phyloP scores from a whole-genome alignment of 192 early-diverging fungal species.

The Ambispora gerdemannii region DNA sequence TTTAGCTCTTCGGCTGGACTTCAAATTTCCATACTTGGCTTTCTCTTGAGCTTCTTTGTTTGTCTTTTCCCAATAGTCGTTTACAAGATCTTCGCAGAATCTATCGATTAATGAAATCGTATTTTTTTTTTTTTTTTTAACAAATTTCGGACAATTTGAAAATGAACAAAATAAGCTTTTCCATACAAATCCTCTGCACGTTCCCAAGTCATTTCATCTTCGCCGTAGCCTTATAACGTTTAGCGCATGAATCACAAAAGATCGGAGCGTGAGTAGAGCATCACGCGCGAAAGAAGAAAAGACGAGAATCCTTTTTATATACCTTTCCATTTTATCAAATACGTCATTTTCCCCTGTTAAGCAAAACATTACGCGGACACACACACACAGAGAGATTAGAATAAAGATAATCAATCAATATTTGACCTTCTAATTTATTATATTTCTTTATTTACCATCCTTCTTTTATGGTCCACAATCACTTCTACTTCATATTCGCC shows the following conservation, averaged over 20 bases:
- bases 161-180: neutral
- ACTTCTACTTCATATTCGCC: conserved; percentile 23
- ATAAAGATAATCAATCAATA: neutral
- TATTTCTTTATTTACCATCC: neutral
- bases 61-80: conserved; percentile 19
- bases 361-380: neutral
- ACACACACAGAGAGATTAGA: neutral
- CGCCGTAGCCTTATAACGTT: conserved; percentile 12
- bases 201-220: conserved; percentile 28
- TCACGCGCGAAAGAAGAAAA: neutral
- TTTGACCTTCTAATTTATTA: neutral
- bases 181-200: conserved; percentile 17
- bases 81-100: conserved; percentile 18
- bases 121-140: neutral
- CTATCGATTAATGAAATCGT: neutral
- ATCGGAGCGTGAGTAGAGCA: neutral
- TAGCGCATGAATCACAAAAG: neutral
- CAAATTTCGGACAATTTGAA: neutral
- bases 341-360: conserved; percentile 4
- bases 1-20: neutral
- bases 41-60: neutral
- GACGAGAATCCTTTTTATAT: neutral
- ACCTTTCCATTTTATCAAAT: conserved; percentile 31
- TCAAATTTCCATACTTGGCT: neutral
- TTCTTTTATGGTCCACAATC: conserved; percentile 17